phyloP scores from a whole-genome alignment of 2,329 filamentous ascomycete species.

The Fusarium subtropicale region DNA sequence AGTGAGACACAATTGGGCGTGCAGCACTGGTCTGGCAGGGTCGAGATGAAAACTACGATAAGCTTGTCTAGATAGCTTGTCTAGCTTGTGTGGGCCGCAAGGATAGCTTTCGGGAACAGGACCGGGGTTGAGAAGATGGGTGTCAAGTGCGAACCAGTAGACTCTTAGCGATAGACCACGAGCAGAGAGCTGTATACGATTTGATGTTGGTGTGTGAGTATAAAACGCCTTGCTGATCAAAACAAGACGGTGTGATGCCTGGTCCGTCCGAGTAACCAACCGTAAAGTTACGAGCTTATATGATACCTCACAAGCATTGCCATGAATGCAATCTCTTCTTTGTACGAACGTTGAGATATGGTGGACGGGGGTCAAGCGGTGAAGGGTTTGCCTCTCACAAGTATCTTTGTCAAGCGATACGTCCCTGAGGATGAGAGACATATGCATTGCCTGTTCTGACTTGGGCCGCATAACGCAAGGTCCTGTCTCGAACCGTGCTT shows the following conservation, averaged over 20 bases:
- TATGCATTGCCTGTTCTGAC: constrained; percentile 1
- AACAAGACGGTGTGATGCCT: constrained; percentile 39
- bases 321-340: constrained; percentile 1
- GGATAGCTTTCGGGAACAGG: constrained; percentile 34
- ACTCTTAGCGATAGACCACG: constrained; percentile 41
- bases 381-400: constrained; percentile 4
- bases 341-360: constrained; percentile 6
- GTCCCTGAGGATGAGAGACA: not conserved
- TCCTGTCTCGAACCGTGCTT: not conserved
- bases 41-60: constrained; percentile 40
- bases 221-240: not conserved
- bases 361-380: constrained; percentile 17
- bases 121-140: constrained; percentile 26
- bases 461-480: not conserved
- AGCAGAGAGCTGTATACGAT: constrained; percentile 14
- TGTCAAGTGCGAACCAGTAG: constrained; percentile 38
- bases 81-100: constrained; percentile 29
- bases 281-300: not conserved
- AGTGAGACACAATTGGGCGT: constrained; percentile 37
- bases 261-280: not conserved
- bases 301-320: constrained; percentile 4
- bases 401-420: not conserved
- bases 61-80: constrained; percentile 25
- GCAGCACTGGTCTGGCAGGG: constrained; percentile 32
- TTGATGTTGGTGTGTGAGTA: constrained; percentile 28